Percentiles rank a stretch among this genome's conserved stretches.
Conservation (phyloP, 106 monocot genomes). For the Iris macrosiphon region DNA sequence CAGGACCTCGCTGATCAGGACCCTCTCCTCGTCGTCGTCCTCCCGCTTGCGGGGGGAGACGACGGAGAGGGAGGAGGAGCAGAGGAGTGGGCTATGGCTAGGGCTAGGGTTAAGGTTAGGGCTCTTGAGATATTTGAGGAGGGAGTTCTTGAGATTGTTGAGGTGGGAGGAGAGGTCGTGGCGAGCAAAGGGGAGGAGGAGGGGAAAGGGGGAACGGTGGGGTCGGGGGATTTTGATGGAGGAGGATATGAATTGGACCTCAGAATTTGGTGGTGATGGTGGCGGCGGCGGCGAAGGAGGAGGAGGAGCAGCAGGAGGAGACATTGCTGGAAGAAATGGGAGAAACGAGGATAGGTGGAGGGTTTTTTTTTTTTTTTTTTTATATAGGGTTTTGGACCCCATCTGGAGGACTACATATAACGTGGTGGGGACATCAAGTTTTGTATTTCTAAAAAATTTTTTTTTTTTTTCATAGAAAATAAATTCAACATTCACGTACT, state of each 20-base stretch:
- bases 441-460: no score
- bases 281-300: no score
- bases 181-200: conserved; percentile 47
- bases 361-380: no score
- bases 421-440: no score
- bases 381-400: no score
- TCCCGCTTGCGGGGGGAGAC: conserved; percentile 11
- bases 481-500: no score
- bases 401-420: no score
- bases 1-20: conserved; percentile 89
- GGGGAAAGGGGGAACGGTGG: conserved; percentile 9
- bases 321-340: not conserved
- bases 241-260: conserved; percentile 48
- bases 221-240: conserved; percentile 39
- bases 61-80: conserved; percentile 15
- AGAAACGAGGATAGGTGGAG: not conserved
- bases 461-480: no score
- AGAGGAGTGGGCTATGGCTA: conserved; percentile 5
- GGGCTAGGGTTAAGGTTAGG: no score
- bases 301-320: conserved; percentile 4
- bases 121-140: conserved; percentile 4
- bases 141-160: conserved; percentile 24
- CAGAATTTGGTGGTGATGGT: conserved; percentile 15
- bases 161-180: conserved; percentile 30
- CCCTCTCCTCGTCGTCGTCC: conserved; percentile 66